phyloP scores from a whole-genome alignment of 345 rosid species.

The Abelmoschus esculentus region DNA sequence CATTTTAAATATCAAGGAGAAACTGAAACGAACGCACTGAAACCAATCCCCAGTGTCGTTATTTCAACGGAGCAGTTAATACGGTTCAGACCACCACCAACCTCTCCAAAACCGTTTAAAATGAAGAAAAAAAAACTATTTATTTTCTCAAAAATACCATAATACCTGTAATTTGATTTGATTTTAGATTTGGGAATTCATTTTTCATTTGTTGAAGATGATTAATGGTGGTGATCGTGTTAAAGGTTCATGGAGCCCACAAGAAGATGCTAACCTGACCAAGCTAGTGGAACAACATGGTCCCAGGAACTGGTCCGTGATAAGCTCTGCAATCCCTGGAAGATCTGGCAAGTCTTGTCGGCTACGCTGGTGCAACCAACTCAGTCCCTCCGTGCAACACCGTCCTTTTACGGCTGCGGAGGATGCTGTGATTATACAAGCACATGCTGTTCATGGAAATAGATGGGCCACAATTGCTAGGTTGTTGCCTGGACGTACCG shows the following conservation, averaged over 20 bases:
- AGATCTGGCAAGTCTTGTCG: constrained; percentile 66
- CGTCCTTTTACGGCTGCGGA: constrained; percentile 52
- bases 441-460: constrained; percentile 49
- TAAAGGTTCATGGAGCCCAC: constrained; percentile 58
- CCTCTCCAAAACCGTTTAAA: constrained; percentile 19
- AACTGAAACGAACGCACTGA: constrained; percentile 16
- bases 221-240: constrained; percentile 23
- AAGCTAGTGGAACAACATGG: constrained; percentile 51
- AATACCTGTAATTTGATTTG: neutral
- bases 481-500: constrained; percentile 56
- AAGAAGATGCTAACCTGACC: constrained; percentile 7
- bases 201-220: neutral
- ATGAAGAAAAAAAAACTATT: constrained; percentile 7
- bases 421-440: constrained; percentile 42
- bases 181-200: neutral
- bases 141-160: neutral
- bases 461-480: constrained; percentile 70
- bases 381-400: constrained; percentile 56
- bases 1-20: neutral
- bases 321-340: constrained; percentile 50
- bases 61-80: constrained; percentile 37
- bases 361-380: constrained; percentile 71
- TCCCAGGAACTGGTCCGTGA: constrained; percentile 62
- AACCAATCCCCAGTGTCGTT: constrained; percentile 15
- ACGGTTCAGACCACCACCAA: constrained; percentile 40